Evolutionary conservation across 306 rosid genomes (phyloP).

Genomic region (Hippophae tibetana): DNA sequence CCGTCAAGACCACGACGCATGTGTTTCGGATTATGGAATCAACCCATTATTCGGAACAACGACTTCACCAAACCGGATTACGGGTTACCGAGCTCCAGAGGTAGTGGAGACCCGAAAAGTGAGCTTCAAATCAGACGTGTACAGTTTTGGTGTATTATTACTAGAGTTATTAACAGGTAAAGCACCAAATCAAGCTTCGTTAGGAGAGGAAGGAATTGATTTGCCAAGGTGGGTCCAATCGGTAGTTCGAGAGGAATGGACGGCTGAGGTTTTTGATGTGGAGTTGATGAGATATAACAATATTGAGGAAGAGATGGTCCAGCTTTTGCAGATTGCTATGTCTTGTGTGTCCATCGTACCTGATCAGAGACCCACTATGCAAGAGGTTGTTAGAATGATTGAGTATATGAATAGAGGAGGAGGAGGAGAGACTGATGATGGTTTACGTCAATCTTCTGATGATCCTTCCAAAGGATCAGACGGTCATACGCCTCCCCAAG

Average conservation of each 20-base stretch:
- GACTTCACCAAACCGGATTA: slow-evolving; percentile 61
- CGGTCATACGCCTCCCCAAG: slow-evolving; percentile 75
- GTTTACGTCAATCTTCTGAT: slow-evolving; percentile 79
- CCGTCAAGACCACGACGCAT: slow-evolving; percentile 52
- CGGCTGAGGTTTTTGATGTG: slow-evolving; percentile 92
- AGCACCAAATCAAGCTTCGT: slow-evolving; percentile 91
- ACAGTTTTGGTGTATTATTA: slow-evolving; percentile 85
- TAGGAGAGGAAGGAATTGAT: slow-evolving; percentile 88
- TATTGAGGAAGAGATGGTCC: slow-evolving; percentile 97
- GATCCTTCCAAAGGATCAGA: slow-evolving; percentile 92
- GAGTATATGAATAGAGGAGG: slow-evolving; percentile 60
- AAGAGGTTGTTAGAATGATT: slow-evolving; percentile 85
- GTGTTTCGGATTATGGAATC: slow-evolving; percentile 72
- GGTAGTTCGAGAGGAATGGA: slow-evolving; percentile 96
- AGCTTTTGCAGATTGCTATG: slow-evolving; percentile 85
- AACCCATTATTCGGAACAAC: slow-evolving; percentile 60
- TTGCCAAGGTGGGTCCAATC: slow-evolving; percentile 98
- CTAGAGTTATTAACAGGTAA: slow-evolving; percentile 91
- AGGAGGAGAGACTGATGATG: slow-evolving; percentile 66
- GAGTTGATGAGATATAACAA: slow-evolving; percentile 88
- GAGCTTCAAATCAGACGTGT: slow-evolving; percentile 85
- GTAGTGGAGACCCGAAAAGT: slow-evolving; percentile 64
- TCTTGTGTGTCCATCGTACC: slow-evolving; percentile 82
- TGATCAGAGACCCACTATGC: slow-evolving; percentile 82
- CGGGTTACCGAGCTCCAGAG: slow-evolving; percentile 91